Percentiles rank a stretch among this genome's conserved stretches.
These are phyloP conservation scores for Microbotryum saponariae DNA, from an alignment of 1,284 basidiomycete genomes.

Conservation along the genomic window DNA sequence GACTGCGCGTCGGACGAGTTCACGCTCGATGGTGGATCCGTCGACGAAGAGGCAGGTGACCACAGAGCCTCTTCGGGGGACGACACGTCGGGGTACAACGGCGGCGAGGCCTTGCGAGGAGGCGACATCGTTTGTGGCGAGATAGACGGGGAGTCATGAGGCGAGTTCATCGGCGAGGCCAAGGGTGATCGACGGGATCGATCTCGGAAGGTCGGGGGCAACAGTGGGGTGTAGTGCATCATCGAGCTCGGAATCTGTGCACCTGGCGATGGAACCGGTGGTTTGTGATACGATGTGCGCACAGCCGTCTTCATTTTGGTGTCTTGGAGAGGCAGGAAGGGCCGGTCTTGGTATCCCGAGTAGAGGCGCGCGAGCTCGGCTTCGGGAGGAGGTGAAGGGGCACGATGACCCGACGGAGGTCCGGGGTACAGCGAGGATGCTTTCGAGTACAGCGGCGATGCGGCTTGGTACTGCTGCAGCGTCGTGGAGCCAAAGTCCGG, in stretches of 20 bases:
- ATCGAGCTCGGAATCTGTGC: neutral
- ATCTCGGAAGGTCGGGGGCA: slow-evolving; percentile 27
- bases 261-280: neutral
- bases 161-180: slow-evolving; percentile 22
- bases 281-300: neutral
- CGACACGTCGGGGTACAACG: slow-evolving; percentile 3
- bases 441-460: slow-evolving; percentile 9
- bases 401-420: slow-evolving; percentile 14
- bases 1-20: slow-evolving; percentile 8
- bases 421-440: slow-evolving; percentile 6
- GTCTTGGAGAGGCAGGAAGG: neutral
- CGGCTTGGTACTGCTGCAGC: slow-evolving; percentile 1
- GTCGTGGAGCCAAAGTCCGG: slow-evolving; percentile 29
- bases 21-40: slow-evolving; percentile 7
- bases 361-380: neutral
- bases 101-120: slow-evolving; percentile 5
- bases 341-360: neutral
- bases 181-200: slow-evolving; percentile 16
- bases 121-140: slow-evolving; percentile 12
- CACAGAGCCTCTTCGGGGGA: slow-evolving; percentile 8
- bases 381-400: slow-evolving; percentile 6
- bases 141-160: slow-evolving; percentile 15
- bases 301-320: neutral
- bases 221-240: slow-evolving; percentile 15
- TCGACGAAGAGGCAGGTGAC: slow-evolving; percentile 14